Base-by-base conservation (phyloP, 768 basidiomycete genomes). In the Tephrocybe sp. region DNA sequence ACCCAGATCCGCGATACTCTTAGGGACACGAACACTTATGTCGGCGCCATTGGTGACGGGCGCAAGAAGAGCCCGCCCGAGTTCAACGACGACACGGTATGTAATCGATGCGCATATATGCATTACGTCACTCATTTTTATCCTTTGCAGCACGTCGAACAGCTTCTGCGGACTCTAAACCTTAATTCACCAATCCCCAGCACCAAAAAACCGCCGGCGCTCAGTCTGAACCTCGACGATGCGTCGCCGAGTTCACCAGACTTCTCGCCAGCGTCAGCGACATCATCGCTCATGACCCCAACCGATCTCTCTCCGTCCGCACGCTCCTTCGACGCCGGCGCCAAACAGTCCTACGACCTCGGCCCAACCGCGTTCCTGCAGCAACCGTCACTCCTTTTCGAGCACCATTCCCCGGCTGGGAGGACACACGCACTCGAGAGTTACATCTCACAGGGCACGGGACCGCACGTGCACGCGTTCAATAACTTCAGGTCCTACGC, bases 121-220 rank as follows among this genome's bases (percentile, higher is more conserved):
- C 52, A 24, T 37, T n/a, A 37, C 36, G 16, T 37, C 16, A 26
- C 1, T 38, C 4, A 1, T 16, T 22, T 22, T 47, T 36, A 44
- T n/a, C n/a, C n/a, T n/a, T n/a, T n/a, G n/a, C 15, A 89, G 87
- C 85, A 89, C 61, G 84, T 91, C 52, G 88, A 89, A 60, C 87
- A 90, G 69, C 77, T 92, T 37, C 73, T 92, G 47, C 84, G 89
- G 32, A 83, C 87, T 12, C 73, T 92, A 41, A 86, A 91, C 61
- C 82, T 92, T 58, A 85, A 84, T 61, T 91, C 89, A 25, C 89
- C 89, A 12, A 79, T 74, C 54, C 83, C 80, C 52, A 69, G 66
- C 53, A 63, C 67, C 39, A 60, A 69, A 36, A 76, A 76, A 32
- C 8, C 36, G 5, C 16, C 36, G 3, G 18, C 18, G 5, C 74